Conservation (phyloP, 495 filamentous ascomycete species). For the Podospora conica region DNA sequence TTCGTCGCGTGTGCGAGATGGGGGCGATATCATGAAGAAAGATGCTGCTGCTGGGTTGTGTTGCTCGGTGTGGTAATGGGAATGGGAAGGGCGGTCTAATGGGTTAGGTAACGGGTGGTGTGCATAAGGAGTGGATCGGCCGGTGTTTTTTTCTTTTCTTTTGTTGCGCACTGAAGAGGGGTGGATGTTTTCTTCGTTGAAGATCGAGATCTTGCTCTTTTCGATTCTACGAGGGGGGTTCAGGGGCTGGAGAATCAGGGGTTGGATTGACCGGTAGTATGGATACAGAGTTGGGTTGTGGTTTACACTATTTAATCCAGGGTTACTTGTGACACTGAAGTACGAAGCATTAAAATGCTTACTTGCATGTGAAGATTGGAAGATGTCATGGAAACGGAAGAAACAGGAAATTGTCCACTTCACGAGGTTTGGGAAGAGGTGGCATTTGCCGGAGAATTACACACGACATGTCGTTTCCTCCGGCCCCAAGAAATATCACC, state of each 20-base stretch:
- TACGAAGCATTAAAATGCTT: too few species aligned
- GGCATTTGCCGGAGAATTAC: not conserved
- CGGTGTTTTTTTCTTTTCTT: not conserved
- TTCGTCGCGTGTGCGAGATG: not conserved
- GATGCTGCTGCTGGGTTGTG: not conserved
- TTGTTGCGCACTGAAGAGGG: not conserved
- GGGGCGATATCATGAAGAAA: not conserved
- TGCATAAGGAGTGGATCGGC: not conserved
- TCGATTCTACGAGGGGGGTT: not conserved
- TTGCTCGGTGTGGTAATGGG: not conserved
- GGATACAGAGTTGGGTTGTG: not conserved
- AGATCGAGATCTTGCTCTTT: not conserved
- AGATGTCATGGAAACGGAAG: not conserved
- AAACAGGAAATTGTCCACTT: not conserved
- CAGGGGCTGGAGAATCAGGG: not conserved
- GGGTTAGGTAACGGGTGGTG: not conserved
- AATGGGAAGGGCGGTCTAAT: not conserved
- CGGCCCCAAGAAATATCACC: not conserved
- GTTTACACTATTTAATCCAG: not conserved
- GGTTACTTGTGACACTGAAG: not conserved
- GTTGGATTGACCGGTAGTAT: not conserved
- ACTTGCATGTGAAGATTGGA: too few species aligned
- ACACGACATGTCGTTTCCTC: not conserved
- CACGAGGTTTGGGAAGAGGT: not conserved
- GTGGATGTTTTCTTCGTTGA: not conserved